phyloP scores from a whole-genome alignment of 1,284 basidiomycete species.

The Gomphus bonarii region DNA sequence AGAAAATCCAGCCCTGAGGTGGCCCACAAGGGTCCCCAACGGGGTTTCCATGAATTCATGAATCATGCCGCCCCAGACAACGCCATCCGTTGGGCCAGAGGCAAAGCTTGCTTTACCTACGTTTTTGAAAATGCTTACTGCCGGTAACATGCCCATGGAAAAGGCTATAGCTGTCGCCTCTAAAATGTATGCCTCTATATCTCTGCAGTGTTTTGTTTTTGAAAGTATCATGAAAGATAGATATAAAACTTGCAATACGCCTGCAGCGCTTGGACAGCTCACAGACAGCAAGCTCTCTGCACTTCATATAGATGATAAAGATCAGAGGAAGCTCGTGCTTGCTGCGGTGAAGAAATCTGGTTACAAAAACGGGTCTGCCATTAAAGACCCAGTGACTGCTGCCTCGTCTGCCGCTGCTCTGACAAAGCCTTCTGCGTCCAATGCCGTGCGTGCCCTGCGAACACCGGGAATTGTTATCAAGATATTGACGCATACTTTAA shows the following conservation, averaged over 20 bases:
- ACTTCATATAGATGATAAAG: slow-evolving; percentile 56
- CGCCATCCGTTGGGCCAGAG: background rate
- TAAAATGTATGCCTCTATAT: slow-evolving; percentile 51
- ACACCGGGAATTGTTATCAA: background rate
- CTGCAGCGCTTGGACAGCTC: slow-evolving; percentile 43
- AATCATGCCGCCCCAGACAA: background rate
- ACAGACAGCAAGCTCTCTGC: slow-evolving; percentile 48
- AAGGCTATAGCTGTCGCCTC: slow-evolving; percentile 70
- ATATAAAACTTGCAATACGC: slow-evolving; percentile 66
- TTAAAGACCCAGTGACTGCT: slow-evolving; percentile 4
- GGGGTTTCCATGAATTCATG: background rate
- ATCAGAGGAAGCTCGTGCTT: slow-evolving; percentile 53
- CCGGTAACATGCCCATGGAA: slow-evolving; percentile 50
- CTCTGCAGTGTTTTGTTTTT: background rate
- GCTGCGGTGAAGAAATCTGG: slow-evolving; percentile 57
- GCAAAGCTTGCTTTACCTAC: slow-evolving; percentile 57
- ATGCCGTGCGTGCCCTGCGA: slow-evolving; percentile 9
- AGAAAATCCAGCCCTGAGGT: no score
- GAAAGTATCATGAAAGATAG: slow-evolving; percentile 27
- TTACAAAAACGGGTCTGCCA: slow-evolving; percentile 23
- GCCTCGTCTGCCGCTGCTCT: slow-evolving; percentile 12
- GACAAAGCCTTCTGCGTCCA: slow-evolving; percentile 9
- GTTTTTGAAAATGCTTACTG: slow-evolving; percentile 66
- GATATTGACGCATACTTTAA: background rate
- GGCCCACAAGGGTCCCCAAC: background rate